Conservation (phyloP, 225 moss, liverwort and hornwort genomes). For the Takakia lepidozioides region DNA sequence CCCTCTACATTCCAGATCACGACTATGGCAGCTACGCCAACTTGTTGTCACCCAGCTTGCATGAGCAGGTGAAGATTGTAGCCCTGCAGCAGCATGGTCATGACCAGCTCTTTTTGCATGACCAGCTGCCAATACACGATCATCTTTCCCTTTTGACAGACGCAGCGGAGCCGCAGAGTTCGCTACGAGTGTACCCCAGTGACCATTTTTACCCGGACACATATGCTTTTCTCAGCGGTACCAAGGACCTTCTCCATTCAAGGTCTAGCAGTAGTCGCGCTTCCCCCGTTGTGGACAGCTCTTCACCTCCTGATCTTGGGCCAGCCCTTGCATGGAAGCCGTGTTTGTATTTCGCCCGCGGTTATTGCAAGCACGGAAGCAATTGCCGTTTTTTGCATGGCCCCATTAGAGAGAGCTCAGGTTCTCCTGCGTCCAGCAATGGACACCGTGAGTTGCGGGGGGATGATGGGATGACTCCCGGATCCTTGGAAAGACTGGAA, state of each 20-base stretch:
- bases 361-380: slow-evolving; percentile 93
- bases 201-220: slow-evolving; percentile 88
- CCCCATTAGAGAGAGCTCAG: slow-evolving; percentile 72
- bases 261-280: slow-evolving; percentile 96
- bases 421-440: slow-evolving; percentile 73
- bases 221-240: slow-evolving; percentile 75
- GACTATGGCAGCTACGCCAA: slow-evolving; percentile 49
- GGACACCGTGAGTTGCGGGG: slow-evolving; percentile 72
- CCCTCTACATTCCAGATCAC: slow-evolving; percentile 79
- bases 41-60: slow-evolving; percentile 43
- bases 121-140: slow-evolving; percentile 79
- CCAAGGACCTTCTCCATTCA: slow-evolving; percentile 88
- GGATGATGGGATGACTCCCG: slow-evolving; percentile 82
- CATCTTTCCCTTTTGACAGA: slow-evolving; percentile 62
- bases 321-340: slow-evolving; percentile 94
- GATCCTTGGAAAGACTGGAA: slow-evolving; percentile 84
- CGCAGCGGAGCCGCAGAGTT: slow-evolving; percentile 62
- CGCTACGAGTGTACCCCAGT: slow-evolving; percentile 52
- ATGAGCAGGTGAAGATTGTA: slow-evolving; percentile 63
- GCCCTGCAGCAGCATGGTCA: slow-evolving; percentile 53
- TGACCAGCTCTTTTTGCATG: slow-evolving; percentile 67
- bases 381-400: slow-evolving; percentile 95
- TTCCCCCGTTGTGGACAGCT: slow-evolving; percentile 77
- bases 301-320: slow-evolving; percentile 82
- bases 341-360: slow-evolving; percentile 89